These are phyloP conservation scores for Schwanniomyces vanrijiae DNA, from an alignment of 805 yeast genomes.

Conservation along the genomic window DNA sequence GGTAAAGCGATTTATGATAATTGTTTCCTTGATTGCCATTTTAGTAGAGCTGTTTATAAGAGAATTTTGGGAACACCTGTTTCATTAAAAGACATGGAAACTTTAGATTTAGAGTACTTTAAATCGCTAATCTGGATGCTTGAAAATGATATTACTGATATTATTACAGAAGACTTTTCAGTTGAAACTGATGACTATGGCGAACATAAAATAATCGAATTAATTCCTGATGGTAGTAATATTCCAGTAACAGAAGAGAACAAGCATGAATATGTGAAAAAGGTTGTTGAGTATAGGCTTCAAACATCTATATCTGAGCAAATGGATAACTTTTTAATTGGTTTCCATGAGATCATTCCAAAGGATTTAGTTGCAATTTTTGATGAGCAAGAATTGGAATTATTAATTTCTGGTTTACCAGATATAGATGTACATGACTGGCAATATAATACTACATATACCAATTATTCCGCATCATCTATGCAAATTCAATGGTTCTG, in stretches of 20 bases:
- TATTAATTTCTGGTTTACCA: slow-evolving; percentile 90
- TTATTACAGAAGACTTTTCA: slow-evolving; percentile 90
- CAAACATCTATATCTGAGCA: slow-evolving; percentile 84
- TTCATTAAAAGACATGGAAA: slow-evolving; percentile 90
- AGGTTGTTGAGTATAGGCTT: slow-evolving; percentile 83
- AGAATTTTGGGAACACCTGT: slow-evolving; percentile 76
- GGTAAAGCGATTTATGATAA: slow-evolving; percentile 93
- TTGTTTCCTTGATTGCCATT: slow-evolving; percentile 87
- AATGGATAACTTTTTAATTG: slow-evolving; percentile 78
- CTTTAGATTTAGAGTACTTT: slow-evolving; percentile 86
- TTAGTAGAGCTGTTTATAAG: slow-evolving; percentile 93
- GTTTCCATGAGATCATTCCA: slow-evolving; percentile 89
- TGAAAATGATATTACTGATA: slow-evolving; percentile 94
- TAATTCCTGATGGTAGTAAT: slow-evolving; percentile 78
- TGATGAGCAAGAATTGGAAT: slow-evolving; percentile 93
- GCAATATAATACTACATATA: slow-evolving; percentile 81
- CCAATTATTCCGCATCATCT: slow-evolving; percentile 77
- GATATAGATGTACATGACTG: slow-evolving; percentile 96
- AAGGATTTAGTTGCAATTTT: slow-evolving; percentile 80
- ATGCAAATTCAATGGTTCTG: slow-evolving; percentile 95
- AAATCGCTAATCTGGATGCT: slow-evolving; percentile 94
- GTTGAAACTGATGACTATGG: slow-evolving; percentile 94
- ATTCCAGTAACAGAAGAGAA: slow-evolving; percentile 88
- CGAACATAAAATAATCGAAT: slow-evolving; percentile 78
- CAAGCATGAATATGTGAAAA: slow-evolving; percentile 83